Percentiles rank a stretch among this genome's conserved stretches.
phyloP scores from a whole-genome alignment of 495 filamentous ascomycete genomes.

The Beverwykella pulmonaria region DNA sequence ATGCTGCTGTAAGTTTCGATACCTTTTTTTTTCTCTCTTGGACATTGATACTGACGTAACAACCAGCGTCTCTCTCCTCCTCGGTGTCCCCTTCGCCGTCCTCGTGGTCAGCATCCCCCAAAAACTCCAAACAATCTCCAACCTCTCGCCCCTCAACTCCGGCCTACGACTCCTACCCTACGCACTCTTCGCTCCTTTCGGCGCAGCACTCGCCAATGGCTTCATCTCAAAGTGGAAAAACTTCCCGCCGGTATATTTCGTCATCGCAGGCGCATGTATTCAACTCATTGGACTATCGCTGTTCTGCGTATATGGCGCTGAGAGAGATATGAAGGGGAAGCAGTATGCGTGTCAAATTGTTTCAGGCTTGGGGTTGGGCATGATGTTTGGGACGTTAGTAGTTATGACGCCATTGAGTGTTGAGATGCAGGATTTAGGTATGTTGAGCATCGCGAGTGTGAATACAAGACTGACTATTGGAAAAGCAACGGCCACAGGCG shows the following conservation, averaged over 20 bases:
- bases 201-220: not conserved
- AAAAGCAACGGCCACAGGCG: constrained; percentile 8
- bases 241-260: not conserved
- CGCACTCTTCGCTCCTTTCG: not conserved
- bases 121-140: constrained; percentile 10
- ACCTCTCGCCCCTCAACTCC: constrained; percentile 4
- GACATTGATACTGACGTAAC: not conserved
- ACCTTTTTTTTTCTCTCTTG: no score
- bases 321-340: not conserved
- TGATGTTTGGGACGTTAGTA: constrained; percentile 2
- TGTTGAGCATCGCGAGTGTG: not conserved
- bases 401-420: not conserved
- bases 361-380: constrained; percentile 11
- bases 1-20: not conserved
- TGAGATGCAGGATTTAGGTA: not conserved
- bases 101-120: constrained; percentile 20
- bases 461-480: not conserved
- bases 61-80: not conserved
- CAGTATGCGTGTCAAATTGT: constrained; percentile 14
- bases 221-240: constrained; percentile 10
- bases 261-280: constrained; percentile 4
- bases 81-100: not conserved
- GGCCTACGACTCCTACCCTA: constrained; percentile 14
- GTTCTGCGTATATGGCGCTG: not conserved
- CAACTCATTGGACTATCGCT: constrained; percentile 2